Evolutionary conservation across 2,329 filamentous ascomycete species (phyloP).

Genomic region (Ophiostoma fasciatum): DNA sequence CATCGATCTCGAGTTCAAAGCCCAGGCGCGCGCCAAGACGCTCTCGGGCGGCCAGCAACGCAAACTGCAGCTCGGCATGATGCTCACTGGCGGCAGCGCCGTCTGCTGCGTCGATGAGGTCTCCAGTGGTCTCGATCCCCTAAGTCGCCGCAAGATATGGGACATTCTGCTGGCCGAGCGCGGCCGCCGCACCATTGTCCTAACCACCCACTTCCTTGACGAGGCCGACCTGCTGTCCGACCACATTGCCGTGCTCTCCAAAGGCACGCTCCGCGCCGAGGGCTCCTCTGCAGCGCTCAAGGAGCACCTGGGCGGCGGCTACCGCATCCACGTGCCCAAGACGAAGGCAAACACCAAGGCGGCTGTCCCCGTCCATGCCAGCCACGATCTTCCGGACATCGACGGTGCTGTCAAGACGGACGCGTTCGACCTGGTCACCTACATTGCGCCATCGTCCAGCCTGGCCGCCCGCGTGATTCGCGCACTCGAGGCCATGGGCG

Average conservation of each 20-base stretch:
- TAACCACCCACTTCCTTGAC: conserved; percentile 89
- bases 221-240: conserved; percentile 84
- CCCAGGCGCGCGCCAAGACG: conserved; percentile 56
- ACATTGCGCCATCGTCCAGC: conserved; percentile 53
- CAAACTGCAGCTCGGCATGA: conserved; percentile 86
- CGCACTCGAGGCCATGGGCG: conserved; percentile 47
- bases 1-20: conserved; percentile 64
- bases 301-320: conserved; percentile 66
- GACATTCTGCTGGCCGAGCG: conserved; percentile 80
- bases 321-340: conserved; percentile 62
- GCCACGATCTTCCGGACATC: conserved; percentile 30
- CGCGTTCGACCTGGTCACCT: conserved; percentile 57
- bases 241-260: conserved; percentile 76
- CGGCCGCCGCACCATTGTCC: conserved; percentile 63
- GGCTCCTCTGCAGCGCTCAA: conserved; percentile 82
- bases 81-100: conserved; percentile 79
- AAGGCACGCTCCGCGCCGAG: conserved; percentile 65
- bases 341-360: conserved; percentile 29
- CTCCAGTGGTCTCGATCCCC: conserved; percentile 72
- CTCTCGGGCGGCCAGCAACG: conserved; percentile 84
- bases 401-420: conserved; percentile 40
- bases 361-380: conserved; percentile 12
- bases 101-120: conserved; percentile 91
- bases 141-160: conserved; percentile 83
- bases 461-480: conserved; percentile 59